Evolutionary conservation across 164 flowering plant species (phyloP).

Genomic region (Aristolochia californica): DNA sequence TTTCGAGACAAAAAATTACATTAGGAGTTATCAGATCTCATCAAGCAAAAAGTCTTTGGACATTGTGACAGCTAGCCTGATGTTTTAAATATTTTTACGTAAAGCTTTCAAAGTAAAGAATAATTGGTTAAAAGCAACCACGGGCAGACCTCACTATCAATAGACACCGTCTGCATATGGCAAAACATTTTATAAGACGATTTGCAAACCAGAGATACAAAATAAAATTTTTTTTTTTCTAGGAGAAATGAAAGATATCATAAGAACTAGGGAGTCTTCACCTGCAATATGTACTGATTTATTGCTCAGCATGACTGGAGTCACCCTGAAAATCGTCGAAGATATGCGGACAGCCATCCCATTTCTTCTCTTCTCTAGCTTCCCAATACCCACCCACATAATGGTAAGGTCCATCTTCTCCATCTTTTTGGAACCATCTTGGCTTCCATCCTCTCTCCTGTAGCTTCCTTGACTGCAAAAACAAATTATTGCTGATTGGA

Average conservation of each 20-base stretch:
- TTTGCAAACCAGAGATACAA: background rate
- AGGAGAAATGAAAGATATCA: too few relatives aligned
- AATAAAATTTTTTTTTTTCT: background rate
- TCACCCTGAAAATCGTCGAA: constrained; percentile 55
- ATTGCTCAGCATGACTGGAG: constrained; percentile 12
- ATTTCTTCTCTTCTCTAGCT: constrained; percentile 51
- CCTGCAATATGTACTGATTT: constrained; percentile 26
- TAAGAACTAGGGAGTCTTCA: constrained; percentile 2
- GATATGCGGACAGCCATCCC: constrained; percentile 68
- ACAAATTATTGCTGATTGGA: background rate
- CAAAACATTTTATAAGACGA: too few relatives aligned
- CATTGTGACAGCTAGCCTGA: too few relatives aligned
- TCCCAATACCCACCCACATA: constrained; percentile 92
- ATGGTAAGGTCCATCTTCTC: constrained; percentile 48
- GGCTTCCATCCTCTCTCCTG: constrained; percentile 95
- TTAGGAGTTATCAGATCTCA: too few relatives aligned
- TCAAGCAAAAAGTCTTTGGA: too few relatives aligned
- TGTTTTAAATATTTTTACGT: background rate
- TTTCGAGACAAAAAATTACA: too few relatives aligned
- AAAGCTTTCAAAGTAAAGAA: background rate
- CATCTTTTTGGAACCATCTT: constrained; percentile 60
- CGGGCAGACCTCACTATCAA: background rate
- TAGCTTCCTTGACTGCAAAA: constrained; percentile 75
- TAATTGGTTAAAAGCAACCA: background rate
- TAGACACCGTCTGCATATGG: constrained; percentile 2